Evolutionary conservation across 306 rosid genomes (phyloP).

Genomic region (Inga oerstediana): DNA sequence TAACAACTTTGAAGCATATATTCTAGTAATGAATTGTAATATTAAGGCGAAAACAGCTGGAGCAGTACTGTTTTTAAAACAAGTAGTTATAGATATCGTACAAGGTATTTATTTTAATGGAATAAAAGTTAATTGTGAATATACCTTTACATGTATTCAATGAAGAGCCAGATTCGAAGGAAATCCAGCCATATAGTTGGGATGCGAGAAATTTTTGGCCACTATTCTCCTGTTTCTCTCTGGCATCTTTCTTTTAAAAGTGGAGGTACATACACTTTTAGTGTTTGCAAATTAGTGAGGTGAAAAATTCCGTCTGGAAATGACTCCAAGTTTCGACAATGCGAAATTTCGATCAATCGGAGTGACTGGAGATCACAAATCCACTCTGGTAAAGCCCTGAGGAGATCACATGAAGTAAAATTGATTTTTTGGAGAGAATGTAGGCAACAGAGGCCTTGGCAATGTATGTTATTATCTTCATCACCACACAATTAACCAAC

Average conservation of each 20-base stretch:
- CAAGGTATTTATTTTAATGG: neutral
- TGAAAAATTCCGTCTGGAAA: neutral
- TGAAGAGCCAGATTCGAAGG: neutral
- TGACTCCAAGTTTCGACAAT: neutral
- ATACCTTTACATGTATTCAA: neutral
- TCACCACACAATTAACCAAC: neutral
- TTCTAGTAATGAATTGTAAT: neutral
- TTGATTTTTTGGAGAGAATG: neutral
- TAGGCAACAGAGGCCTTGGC: neutral
- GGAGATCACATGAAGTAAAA: neutral
- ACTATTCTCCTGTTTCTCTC: neutral
- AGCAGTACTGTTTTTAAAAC: neutral
- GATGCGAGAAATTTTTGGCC: neutral
- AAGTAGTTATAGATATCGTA: neutral
- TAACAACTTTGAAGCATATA: neutral
- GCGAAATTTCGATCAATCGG: rapidly evolving
- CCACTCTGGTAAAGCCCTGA: neutral
- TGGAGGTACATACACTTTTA: rapidly evolving
- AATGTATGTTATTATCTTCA: neutral
- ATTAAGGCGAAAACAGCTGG: neutral
- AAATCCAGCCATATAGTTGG: neutral
- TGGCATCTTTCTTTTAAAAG: neutral
- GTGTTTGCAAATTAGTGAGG: neutral
- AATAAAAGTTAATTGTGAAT: neutral
- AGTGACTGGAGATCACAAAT: neutral